phyloP scores from a whole-genome alignment of 192 early-diverging fungal genomes.

The Umbelopsis vinacea region DNA sequence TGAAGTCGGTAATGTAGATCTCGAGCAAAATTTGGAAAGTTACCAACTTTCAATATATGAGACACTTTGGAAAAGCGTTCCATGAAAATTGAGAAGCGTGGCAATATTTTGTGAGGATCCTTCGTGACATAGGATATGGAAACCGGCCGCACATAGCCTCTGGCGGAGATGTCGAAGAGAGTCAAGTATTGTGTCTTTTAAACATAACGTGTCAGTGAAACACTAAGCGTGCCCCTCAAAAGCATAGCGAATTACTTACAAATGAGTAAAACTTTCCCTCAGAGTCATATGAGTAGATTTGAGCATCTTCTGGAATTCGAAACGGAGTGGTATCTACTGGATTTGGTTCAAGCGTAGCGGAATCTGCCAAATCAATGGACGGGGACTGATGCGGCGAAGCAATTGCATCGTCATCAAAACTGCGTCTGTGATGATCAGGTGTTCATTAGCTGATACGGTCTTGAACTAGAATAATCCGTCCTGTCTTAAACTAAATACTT shows the following conservation, averaged over 20 bases:
- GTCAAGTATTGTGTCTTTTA: constrained; percentile 56
- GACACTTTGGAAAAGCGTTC: constrained; percentile 48
- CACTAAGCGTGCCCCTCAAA: neutral
- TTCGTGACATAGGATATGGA: constrained; percentile 52
- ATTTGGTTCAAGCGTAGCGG: neutral
- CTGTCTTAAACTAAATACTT: neutral
- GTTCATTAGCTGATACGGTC: too few species aligned
- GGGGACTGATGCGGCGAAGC: neutral
- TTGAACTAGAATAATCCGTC: neutral
- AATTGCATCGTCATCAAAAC: neutral
- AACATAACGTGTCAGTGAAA: neutral
- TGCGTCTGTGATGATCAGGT: neutral
- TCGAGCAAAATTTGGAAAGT: constrained; percentile 52
- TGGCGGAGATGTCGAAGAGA: constrained; percentile 56
- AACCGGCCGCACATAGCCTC: constrained; percentile 57
- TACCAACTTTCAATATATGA: constrained; percentile 53
- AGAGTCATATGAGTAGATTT: constrained; percentile 52
- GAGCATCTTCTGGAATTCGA: constrained; percentile 56
- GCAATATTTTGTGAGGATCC: constrained; percentile 53
- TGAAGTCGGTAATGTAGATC: constrained; percentile 50
- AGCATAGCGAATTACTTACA: constrained; percentile 40
- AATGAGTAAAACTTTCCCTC: constrained; percentile 56
- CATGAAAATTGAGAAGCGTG: constrained; percentile 46
- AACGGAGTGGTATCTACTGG: constrained; percentile 38
- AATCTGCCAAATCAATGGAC: neutral